These are phyloP conservation scores for Trifolium fragiferum DNA, from an alignment of 306 rosid species.

Conservation along the genomic window DNA sequence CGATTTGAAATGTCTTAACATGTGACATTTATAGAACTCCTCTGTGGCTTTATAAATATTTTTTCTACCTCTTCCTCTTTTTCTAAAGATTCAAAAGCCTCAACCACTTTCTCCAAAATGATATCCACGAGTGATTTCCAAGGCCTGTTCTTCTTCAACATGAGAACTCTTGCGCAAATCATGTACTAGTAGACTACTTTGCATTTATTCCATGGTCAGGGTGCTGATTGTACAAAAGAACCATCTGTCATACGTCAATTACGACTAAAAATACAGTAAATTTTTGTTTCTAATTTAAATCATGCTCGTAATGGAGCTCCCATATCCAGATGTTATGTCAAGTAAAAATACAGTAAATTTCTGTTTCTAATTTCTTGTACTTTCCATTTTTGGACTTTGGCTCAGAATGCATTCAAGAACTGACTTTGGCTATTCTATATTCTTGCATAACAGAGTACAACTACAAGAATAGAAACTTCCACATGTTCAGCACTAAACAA, in stretches of 20 bases:
- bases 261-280: neutral
- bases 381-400: no score
- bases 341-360: no score
- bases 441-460: constrained; percentile 18
- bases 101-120: neutral
- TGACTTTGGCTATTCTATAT: constrained; percentile 1
- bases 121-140: neutral
- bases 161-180: neutral
- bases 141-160: constrained; percentile 1
- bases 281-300: neutral
- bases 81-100: neutral
- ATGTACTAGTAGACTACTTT: neutral
- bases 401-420: neutral
- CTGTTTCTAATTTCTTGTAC: no score
- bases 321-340: constrained; percentile 1
- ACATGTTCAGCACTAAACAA: neutral
- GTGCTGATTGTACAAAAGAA: neutral
- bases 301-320: no score
- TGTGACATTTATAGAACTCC: no score
- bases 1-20: neutral
- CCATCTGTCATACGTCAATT: neutral
- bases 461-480: neutral
- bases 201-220: neutral
- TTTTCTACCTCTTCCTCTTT: neutral
- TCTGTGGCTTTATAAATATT: no score